phyloP scores from a whole-genome alignment of 345 rosid genomes.

The Hirschfeldia incana region DNA sequence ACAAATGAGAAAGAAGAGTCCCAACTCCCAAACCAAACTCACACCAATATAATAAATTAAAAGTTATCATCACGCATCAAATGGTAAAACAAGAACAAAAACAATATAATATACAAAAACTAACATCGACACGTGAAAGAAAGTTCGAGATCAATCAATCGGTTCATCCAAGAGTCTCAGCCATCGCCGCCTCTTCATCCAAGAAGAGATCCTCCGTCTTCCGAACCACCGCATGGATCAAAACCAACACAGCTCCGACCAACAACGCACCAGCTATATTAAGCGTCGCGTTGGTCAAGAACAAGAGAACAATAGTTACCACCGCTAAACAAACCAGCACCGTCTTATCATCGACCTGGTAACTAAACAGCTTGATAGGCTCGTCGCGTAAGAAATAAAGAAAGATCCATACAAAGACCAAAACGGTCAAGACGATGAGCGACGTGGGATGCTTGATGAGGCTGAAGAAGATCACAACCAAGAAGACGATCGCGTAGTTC shows the following conservation, averaged over 20 bases:
- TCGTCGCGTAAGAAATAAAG: slow-evolving; percentile 78
- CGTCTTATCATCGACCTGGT: slow-evolving; percentile 53
- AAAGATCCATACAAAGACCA: slow-evolving; percentile 67
- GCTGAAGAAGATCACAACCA: slow-evolving; percentile 59
- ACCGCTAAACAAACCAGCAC: slow-evolving; percentile 51
- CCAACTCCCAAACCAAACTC: background rate
- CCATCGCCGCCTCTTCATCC: slow-evolving; percentile 57
- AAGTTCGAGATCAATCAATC: background rate
- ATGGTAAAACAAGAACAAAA: slow-evolving; percentile 6
- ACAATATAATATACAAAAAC: slow-evolving; percentile 11
- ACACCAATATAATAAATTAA: slow-evolving; percentile 15
- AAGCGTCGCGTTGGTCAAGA: slow-evolving; percentile 60
- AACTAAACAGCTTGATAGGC: slow-evolving; percentile 56
- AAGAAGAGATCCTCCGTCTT: slow-evolving; percentile 62
- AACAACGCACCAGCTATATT: slow-evolving; percentile 59
- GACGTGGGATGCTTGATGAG: slow-evolving; percentile 72
- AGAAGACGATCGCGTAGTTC: slow-evolving; percentile 65
- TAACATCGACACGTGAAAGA: background rate
- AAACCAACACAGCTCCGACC: slow-evolving; percentile 54
- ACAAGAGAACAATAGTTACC: slow-evolving; percentile 54
- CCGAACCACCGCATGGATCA: slow-evolving; percentile 67
- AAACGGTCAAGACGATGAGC: slow-evolving; percentile 63
- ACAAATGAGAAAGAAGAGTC: background rate
- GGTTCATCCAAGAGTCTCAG: slow-evolving; percentile 25
- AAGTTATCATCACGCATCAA: slow-evolving; percentile 1